Percentiles rank a stretch among this genome's conserved stretches.
Evolutionary conservation across 768 basidiomycete species (phyloP).

Genomic region (Tulasnella sp.): DNA sequence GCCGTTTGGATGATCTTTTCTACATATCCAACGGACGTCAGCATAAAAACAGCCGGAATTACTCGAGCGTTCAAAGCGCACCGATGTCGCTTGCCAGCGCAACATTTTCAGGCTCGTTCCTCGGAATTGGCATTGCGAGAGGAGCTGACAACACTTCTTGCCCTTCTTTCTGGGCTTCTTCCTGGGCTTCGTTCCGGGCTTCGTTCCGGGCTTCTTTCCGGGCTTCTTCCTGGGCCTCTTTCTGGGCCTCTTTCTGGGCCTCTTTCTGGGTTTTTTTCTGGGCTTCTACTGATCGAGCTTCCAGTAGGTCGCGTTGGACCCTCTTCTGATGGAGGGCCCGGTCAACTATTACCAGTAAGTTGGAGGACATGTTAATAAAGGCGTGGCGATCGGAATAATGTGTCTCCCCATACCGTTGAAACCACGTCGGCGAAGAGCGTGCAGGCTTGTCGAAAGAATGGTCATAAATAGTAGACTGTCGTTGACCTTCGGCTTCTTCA

Average conservation of each 20-base stretch:
- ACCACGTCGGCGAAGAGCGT: slow-evolving; percentile 77
- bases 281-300: slow-evolving; percentile 49
- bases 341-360: slow-evolving; percentile 61
- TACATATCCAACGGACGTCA: background rate
- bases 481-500: slow-evolving; percentile 77
- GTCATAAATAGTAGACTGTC: slow-evolving; percentile 92
- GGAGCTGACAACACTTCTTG: slow-evolving; percentile 26
- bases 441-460: slow-evolving; percentile 87
- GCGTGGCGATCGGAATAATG: background rate
- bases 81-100: slow-evolving; percentile 54
- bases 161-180: background rate
- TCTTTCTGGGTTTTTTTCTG: too few relatives aligned
- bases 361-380: background rate
- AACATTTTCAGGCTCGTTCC: slow-evolving; percentile 39
- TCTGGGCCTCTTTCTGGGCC: too few relatives aligned
- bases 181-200: too few relatives aligned
- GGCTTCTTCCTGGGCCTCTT: too few relatives aligned
- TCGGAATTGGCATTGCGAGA: slow-evolving; percentile 6
- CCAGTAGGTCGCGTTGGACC: slow-evolving; percentile 58
- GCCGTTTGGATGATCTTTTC: slow-evolving; percentile 47
- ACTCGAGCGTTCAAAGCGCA: slow-evolving; percentile 39
- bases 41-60: slow-evolving; percentile 32
- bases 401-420: slow-evolving; percentile 67
- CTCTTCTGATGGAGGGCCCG: slow-evolving; percentile 85
- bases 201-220: too few relatives aligned